Evolutionary conservation across 768 basidiomycete genomes (phyloP), one percentile per base, ranked within the genome.

Genomic region (Phanerochaete carnosa): DNA sequence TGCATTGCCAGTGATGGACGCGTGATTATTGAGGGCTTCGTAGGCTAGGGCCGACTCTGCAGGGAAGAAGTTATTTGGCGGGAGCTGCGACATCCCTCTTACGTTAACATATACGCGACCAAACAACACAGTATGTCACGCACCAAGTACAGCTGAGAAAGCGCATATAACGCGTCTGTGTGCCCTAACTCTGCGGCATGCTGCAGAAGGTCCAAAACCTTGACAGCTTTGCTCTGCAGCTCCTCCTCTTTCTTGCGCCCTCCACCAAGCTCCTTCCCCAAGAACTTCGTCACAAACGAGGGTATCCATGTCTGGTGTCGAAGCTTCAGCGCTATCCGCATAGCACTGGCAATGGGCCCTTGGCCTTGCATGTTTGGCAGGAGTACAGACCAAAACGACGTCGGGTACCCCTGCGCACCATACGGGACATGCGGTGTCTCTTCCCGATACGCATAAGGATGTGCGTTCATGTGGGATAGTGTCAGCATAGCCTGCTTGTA

Each of bases 121-220:
- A 55, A 30, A 25, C 8, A 47, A 5, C 19, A 25, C 23, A 30
- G 15, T 7, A 45, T 19, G 39, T 4, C 37, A 75, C 85, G 59
- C 64, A 90, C 89, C 73, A 92, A 66, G 52, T 88, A 88, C 51
- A 93, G 73, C 55, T 84, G 78, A 1, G 82, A 90, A 13, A 89
- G 79, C 1, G 81, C 81, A 68, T 82, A 92, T 28, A 92, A 66
- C 11, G 92, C 92, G 58, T 94, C 89, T 58, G 72, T 72, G 67
- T 90, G 82, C 13, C 93, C 94, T 50, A 92, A 74, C 57, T 92
- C 90, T 7, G 86, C 85, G 0, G 93, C 90, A 73, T 92, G 89
- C 60, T 92, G 83, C 30, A 95, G 74, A 12, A 95, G 70, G 68
- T 93, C 91, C 15, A 94, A 69, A 32, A 92, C 90, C 70, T 94